Evolutionary conservation across 441 rosid genomes (phyloP), one percentile per base, ranked within the genome.

Genomic region (Omphalea diandra): DNA sequence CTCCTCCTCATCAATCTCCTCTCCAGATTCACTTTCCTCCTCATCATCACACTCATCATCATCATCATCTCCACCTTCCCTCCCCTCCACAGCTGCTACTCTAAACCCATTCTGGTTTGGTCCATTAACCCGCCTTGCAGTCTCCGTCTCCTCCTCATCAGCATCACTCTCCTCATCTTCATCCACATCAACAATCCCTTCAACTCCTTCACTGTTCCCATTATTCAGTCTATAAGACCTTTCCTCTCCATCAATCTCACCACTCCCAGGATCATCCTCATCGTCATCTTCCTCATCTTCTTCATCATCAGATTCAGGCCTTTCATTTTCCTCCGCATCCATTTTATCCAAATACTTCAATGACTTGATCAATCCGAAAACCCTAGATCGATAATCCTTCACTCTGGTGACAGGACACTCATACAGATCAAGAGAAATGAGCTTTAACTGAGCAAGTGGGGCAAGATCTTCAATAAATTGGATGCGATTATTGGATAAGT

Each of bases 321-420:
- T 85, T 80, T 88, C 94, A 49, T 86, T 88, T 82, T 79, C 88
- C 71, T 88, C 91, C 0, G 84, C 84, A 46, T 88, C 94, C 80
- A 83, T 88, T 83, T 88, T 88, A 80, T 88, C 94, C 80, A 88
- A 85, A 76, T 82, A 88, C 81, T 83, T 86, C 80, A 88, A 81
- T 18, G 94, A 82, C 69, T 75, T 85, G 61, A 88, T 85, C 85
- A 88, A 75, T 46, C 79, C 88, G 62, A 88, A 88, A 86, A 85
- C 91, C 83, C 87, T 88, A 79, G 93, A 82, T 73, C 89, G 82
- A 77, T 88, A 86, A 81, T 88, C 93, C 81, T 84, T 82, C 36
- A 83, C 85, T 71, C 89, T 78, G 9, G 93, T 88, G 3, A 88
- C 89, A 15, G 93, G 93, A 76, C 93, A 88, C 86, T 88, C 87